Percentiles rank a stretch among this genome's conserved stretches.
These are phyloP conservation scores for Trypanosoma rangeli DNA, from an alignment of 208 protist species.

Conservation along the genomic window DNA sequence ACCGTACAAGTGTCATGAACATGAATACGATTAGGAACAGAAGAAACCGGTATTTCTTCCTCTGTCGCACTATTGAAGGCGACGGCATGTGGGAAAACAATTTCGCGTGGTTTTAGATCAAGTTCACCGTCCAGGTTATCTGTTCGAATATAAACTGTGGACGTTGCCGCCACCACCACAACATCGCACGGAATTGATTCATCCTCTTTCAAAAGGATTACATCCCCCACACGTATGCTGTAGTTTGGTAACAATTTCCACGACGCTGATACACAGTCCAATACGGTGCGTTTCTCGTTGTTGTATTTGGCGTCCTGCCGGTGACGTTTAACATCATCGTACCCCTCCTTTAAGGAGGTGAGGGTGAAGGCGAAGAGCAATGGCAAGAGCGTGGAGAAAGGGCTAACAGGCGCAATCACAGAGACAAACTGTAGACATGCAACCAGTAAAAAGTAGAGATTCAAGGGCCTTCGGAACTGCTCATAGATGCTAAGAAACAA, in stretches of 20 bases:
- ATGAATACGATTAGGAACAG: slow-evolving; percentile 11
- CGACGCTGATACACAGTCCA: slow-evolving; percentile 23
- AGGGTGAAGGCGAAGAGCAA: slow-evolving; percentile 93
- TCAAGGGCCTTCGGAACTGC: slow-evolving; percentile 95
- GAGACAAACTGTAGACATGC: slow-evolving; percentile 91
- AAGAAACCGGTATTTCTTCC: neutral
- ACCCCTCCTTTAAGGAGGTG: slow-evolving; percentile 93
- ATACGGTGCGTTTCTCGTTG: slow-evolving; percentile 44
- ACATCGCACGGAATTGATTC: slow-evolving; percentile 93
- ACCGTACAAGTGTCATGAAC: slow-evolving; percentile 26
- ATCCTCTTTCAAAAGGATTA: slow-evolving; percentile 65
- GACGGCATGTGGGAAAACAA: slow-evolving; percentile 34
- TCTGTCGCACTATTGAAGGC: neutral
- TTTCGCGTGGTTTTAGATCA: slow-evolving; percentile 88
- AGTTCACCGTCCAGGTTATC: slow-evolving; percentile 95
- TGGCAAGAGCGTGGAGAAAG: slow-evolving; percentile 89
- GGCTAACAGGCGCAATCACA: slow-evolving; percentile 92
- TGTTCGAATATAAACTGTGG: slow-evolving; percentile 85
- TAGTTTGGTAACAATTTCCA: slow-evolving; percentile 47
- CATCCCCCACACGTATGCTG: slow-evolving; percentile 82
- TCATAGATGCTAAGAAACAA: slow-evolving; percentile 95
- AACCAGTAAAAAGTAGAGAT: slow-evolving; percentile 97
- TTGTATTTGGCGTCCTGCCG: slow-evolving; percentile 82
- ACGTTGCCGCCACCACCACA: slow-evolving; percentile 57
- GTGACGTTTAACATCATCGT: slow-evolving; percentile 93